Evolutionary conservation across 345 rosid genomes (phyloP), one percentile per base, ranked within the genome.

Genomic region (Microcos paniculata): DNA sequence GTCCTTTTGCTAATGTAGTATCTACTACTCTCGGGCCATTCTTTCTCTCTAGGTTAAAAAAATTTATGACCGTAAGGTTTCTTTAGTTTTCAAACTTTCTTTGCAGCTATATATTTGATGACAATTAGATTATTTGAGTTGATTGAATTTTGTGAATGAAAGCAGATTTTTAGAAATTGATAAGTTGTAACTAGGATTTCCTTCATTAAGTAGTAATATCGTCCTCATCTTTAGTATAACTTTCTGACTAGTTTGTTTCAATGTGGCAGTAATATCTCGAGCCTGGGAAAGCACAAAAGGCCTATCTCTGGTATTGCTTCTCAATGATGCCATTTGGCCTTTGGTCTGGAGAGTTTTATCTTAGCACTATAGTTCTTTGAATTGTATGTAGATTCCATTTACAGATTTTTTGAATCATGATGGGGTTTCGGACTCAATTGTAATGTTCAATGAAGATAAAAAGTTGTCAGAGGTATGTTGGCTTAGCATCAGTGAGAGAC

Each of bases 361-460:
- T 62, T n/a, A 38, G 49, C 55, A 51, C 21, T n/a, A 40, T 55
- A 53, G 42, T 74, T 70, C 62, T 59, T 79, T 74, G 75, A 45
- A 28, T 48, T 73, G 52, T 84, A 69, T 78, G 43, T 86, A 92
- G 97, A 89, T 94, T 78, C 98, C 97, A 6, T 90, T 94, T 87
- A 94, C 97, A 83, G 98, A 94, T 84, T 94, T 92, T 80, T 49
- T 90, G 82, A 94, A 94, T 81, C 97, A 94, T 72, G 88, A 90
- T 80, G 92, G 91, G 70, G 68, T 72, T 81, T 87, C 97, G 70
- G 68, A 92, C 79, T 90, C 97, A 80, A 66, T 90, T 63, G 82
- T 92, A 67, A 13, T 85, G 70, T 84, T 76, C 78, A 90, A 94
- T 72, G 97, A 94, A 65, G 85, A 85, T 53, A 84, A 84, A 8